These are phyloP conservation scores for Malania oleifera DNA, from an alignment of 164 flowering plant genomes.

Conservation along the genomic window DNA sequence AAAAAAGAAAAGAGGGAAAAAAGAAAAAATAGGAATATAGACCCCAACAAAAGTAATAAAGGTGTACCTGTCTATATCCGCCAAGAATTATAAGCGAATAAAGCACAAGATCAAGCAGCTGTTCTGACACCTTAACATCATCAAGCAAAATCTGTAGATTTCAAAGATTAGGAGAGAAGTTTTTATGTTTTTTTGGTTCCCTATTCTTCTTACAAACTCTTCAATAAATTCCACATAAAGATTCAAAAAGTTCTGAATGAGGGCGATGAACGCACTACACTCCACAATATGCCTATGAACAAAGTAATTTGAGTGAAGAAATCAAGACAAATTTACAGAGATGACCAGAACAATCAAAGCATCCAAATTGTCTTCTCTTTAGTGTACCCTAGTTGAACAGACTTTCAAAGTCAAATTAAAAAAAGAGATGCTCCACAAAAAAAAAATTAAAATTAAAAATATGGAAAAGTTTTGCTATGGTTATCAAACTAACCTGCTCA, in stretches of 20 bases:
- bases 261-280: background rate
- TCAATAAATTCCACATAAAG: background rate
- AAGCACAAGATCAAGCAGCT: slow-evolving; percentile 80
- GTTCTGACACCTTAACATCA: slow-evolving; percentile 77
- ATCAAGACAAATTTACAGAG: background rate
- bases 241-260: background rate
- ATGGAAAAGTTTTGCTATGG: background rate
- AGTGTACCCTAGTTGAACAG: background rate
- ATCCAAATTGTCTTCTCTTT: background rate
- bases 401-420: background rate
- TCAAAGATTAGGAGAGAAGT: background rate
- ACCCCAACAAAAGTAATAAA: slow-evolving; percentile 3
- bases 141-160: slow-evolving; percentile 77
- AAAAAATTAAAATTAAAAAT: background rate
- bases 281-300: background rate
- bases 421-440: background rate
- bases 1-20: background rate
- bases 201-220: background rate
- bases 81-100: slow-evolving; percentile 56
- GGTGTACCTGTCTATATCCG: slow-evolving; percentile 54
- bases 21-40: background rate
- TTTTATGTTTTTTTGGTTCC: background rate
- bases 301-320: background rate
- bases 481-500: slow-evolving; percentile 64
- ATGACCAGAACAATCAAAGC: background rate